These are phyloP conservation scores for Colletotrichum lupini DNA, from an alignment of 2,329 filamentous ascomycete genomes.

Conservation along the genomic window DNA sequence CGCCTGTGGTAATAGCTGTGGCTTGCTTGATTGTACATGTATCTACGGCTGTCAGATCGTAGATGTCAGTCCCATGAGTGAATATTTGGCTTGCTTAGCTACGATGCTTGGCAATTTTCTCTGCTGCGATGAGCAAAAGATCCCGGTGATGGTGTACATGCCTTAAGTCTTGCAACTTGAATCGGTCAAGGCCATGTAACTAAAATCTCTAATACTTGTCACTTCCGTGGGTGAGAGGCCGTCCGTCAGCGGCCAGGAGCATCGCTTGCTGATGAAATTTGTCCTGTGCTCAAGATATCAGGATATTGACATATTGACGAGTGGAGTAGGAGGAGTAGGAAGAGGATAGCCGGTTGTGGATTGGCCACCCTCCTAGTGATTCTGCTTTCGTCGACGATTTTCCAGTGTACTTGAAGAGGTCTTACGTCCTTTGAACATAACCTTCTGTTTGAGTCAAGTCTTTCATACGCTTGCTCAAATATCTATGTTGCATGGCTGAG, in stretches of 20 bases:
- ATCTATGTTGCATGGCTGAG: background rate
- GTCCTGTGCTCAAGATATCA: background rate
- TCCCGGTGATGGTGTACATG: too few relatives aligned
- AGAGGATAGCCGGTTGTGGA: background rate
- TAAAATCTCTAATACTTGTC: too few relatives aligned
- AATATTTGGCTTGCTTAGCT: background rate
- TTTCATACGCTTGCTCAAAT: background rate
- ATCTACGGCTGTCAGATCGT: background rate
- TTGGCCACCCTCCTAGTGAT: background rate
- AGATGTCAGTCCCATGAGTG: background rate
- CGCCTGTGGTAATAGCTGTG: background rate
- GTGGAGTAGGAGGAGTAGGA: background rate
- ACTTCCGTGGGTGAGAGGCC: background rate
- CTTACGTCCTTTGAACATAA: background rate
- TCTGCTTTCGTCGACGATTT: background rate
- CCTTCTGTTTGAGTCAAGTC: background rate
- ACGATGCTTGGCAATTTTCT: background rate
- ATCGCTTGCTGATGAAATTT: background rate
- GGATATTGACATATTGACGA: background rate
- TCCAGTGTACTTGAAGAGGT: background rate
- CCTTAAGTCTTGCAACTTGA: too few relatives aligned
- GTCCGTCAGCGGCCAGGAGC: background rate
- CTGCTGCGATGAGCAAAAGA: background rate
- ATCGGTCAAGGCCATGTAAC: too few relatives aligned
- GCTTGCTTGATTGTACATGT: too few relatives aligned